A percentile compares a stretch with the other conserved stretches of the same genome.
phyloP scores from a whole-genome alignment of 495 filamentous ascomycete species.

The Alectoria sarmentosa region DNA sequence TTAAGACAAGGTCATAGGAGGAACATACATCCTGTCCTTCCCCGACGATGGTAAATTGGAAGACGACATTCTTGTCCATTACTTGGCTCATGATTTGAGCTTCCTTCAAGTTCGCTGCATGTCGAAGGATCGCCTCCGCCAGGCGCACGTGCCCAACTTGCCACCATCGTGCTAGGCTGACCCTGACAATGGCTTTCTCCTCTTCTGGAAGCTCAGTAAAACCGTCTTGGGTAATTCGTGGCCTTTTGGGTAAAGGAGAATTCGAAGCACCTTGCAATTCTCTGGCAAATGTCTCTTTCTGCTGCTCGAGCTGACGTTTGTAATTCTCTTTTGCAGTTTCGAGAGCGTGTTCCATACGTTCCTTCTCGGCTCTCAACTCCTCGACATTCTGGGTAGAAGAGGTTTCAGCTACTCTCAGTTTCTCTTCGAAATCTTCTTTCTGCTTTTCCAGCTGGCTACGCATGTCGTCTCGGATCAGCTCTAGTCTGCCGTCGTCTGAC shows the following conservation, averaged over 20 bases:
- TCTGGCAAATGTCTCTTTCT: constrained; percentile 69
- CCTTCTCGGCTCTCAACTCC: constrained; percentile 78
- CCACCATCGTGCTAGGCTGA: constrained; percentile 66
- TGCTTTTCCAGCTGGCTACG: constrained; percentile 80
- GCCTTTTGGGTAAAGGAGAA: constrained; percentile 35
- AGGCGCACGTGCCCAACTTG: constrained; percentile 83
- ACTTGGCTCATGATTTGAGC: constrained; percentile 97
- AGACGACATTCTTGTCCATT: constrained; percentile 88
- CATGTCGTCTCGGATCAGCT: constrained; percentile 77
- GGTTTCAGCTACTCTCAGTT: constrained; percentile 69
- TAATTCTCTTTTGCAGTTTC: constrained; percentile 76
- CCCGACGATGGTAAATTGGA: constrained; percentile 91
- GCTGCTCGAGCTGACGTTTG: constrained; percentile 67
- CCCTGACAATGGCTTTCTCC: constrained; percentile 63
- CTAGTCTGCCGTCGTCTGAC: constrained; percentile 69
- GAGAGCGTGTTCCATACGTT: constrained; percentile 78
- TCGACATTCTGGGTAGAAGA: constrained; percentile 69
- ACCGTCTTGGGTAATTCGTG: constrained; percentile 42
- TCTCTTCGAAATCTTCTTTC: constrained; percentile 75
- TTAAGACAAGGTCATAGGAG: constrained; percentile 92
- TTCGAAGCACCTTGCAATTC: constrained; percentile 56
- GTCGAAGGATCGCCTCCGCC: constrained; percentile 86
- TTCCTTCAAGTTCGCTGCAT: constrained; percentile 84
- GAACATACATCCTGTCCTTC: constrained; percentile 82
- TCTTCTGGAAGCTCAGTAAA: constrained; percentile 56